phyloP scores from a whole-genome alignment of 2,329 filamentous ascomycete species.

The Cladophialophora immunda region DNA sequence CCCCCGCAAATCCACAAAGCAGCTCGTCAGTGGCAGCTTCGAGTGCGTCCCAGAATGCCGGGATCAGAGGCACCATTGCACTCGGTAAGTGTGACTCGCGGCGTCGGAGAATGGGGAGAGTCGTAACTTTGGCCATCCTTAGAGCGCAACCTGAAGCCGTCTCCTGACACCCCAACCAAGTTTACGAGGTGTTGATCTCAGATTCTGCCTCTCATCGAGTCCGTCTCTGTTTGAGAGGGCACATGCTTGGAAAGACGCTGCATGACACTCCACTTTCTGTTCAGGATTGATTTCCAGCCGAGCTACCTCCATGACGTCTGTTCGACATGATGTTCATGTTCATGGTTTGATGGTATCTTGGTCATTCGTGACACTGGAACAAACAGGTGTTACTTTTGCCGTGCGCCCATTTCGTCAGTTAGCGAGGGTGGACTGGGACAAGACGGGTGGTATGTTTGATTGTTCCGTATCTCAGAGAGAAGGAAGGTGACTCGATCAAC shows the following conservation, averaged over 20 bases:
- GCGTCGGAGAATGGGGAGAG: neutral
- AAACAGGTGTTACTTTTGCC: neutral
- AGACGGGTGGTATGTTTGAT: too few species aligned
- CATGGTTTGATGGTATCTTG: neutral
- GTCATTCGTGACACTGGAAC: neutral
- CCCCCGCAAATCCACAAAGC: neutral
- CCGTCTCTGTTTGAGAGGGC: neutral
- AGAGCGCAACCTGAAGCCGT: neutral
- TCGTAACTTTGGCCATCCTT: neutral
- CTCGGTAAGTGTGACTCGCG: neutral
- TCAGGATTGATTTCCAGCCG: neutral
- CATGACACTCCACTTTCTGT: neutral
- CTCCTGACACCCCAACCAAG: neutral
- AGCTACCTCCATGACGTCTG: neutral
- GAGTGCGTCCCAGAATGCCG: neutral
- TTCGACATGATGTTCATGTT: neutral
- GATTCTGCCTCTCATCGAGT: neutral
- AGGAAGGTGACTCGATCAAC: too few species aligned
- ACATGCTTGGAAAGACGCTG: neutral
- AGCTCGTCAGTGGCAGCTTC: neutral
- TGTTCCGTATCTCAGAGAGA: too few species aligned
- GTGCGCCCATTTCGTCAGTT: too few species aligned
- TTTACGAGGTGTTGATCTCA: neutral
- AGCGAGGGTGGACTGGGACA: too few species aligned
- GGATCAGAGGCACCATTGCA: neutral